Evolutionary conservation across 1,139 yeast genomes (phyloP).

Genomic region (Saccharomyces hybrid): DNA sequence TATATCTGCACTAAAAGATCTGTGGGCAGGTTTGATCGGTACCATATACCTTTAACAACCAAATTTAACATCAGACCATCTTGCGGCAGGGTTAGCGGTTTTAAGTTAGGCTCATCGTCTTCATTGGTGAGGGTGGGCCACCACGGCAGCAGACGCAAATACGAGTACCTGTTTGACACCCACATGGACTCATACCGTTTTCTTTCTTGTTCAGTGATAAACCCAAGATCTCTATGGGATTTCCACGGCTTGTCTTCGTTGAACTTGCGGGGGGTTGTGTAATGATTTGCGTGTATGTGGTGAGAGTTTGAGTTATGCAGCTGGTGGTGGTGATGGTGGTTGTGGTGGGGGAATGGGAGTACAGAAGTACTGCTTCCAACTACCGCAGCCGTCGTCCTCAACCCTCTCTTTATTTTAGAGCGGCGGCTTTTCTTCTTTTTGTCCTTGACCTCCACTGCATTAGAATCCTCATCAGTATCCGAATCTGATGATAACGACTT

Average conservation of each 20-base stretch:
- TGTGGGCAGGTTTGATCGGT: constrained; percentile 60
- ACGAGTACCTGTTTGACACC: constrained; percentile 76
- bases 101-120: constrained; percentile 12
- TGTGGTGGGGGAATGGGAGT: constrained; percentile 7
- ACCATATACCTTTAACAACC: constrained; percentile 76
- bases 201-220: constrained; percentile 63
- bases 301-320: constrained; percentile 4
- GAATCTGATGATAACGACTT: background rate
- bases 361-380: constrained; percentile 6
- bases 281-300: background rate
- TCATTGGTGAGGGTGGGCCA: constrained; percentile 26
- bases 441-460: constrained; percentile 6
- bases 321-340: constrained; percentile 9
- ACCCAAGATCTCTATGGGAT: constrained; percentile 58
- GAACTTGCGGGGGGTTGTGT: constrained; percentile 37
- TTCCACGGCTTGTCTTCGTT: constrained; percentile 97
- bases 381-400: constrained; percentile 14
- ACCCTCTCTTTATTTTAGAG: constrained; percentile 11
- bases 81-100: constrained; percentile 25
- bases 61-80: constrained; percentile 38
- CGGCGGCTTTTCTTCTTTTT: constrained; percentile 11
- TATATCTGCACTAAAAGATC: constrained; percentile 63
- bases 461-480: background rate
- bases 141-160: constrained; percentile 39
- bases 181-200: constrained; percentile 89